Conservation (phyloP, 2,329 filamentous ascomycete species). For the Malbranchea cinnamomea region DNA sequence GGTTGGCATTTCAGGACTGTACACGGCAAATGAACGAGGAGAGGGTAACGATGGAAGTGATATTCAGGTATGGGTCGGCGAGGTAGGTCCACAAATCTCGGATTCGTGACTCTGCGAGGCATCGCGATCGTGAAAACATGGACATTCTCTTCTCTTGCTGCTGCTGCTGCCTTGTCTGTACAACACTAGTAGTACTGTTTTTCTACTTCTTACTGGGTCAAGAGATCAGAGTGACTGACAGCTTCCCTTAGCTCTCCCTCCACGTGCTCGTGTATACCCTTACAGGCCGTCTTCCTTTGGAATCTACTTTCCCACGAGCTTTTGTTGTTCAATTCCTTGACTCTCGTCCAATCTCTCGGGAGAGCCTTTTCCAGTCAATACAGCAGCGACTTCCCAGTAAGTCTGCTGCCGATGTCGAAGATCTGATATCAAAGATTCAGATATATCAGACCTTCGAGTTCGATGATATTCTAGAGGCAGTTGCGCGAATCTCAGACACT, state of each 20-base stretch:
- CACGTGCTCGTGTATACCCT: neutral
- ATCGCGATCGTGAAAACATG: neutral
- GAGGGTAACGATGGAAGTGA: constrained; percentile 1
- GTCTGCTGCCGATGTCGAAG: constrained; percentile 3
- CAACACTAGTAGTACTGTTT: no score
- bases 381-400: constrained; percentile 7
- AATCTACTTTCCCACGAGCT: constrained; percentile 3
- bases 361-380: constrained; percentile 5
- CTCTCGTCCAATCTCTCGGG: constrained; percentile 1
- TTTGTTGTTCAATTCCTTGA: constrained; percentile 10
- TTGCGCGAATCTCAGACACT: constrained; percentile 9
- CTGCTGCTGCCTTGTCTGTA: constrained; percentile 4
- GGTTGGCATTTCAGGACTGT: constrained; percentile 8
- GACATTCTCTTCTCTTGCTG: constrained; percentile 2
- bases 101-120: constrained; percentile 1
- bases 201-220: neutral
- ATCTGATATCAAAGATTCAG: constrained; percentile 7
- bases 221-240: neutral
- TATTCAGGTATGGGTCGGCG: neutral
- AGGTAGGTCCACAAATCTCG: neutral
- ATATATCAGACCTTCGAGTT: constrained; percentile 9
- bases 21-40: neutral
- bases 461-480: constrained; percentile 8
- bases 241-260: constrained; percentile 5
- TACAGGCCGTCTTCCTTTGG: neutral